Percentiles rank a stretch among this genome's conserved stretches.
Conservation (phyloP, 2,329 filamentous ascomycete species). For the Clonostachys sp. region DNA sequence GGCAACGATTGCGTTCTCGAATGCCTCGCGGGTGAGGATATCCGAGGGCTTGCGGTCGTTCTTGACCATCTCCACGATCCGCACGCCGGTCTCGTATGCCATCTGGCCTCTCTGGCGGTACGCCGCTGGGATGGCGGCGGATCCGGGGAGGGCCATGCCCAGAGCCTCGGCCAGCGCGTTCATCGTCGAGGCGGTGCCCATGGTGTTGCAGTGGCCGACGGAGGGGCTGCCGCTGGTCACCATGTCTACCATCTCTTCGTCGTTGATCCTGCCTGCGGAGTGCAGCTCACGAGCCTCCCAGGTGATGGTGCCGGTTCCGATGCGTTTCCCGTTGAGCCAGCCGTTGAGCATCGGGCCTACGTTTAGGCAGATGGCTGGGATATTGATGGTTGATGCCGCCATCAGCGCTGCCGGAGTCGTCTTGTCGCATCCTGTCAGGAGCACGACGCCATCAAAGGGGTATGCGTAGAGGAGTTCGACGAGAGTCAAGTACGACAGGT, state of each 20-base stretch:
- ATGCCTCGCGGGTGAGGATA: slow-evolving; percentile 48
- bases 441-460: slow-evolving; percentile 43
- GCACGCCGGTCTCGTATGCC: slow-evolving; percentile 41
- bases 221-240: slow-evolving; percentile 10
- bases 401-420: slow-evolving; percentile 45
- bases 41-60: slow-evolving; percentile 44
- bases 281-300: slow-evolving; percentile 44
- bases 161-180: slow-evolving; percentile 46
- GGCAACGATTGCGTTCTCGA: slow-evolving; percentile 50
- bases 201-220: slow-evolving; percentile 45
- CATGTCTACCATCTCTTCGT: slow-evolving; percentile 37
- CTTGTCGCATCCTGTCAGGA: slow-evolving; percentile 48
- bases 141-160: slow-evolving; percentile 46
- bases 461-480: slow-evolving; percentile 43
- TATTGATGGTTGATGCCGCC: slow-evolving; percentile 46
- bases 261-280: slow-evolving; percentile 37
- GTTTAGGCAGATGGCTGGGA: slow-evolving; percentile 45
- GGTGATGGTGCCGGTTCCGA: slow-evolving; percentile 38
- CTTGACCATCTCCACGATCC: slow-evolving; percentile 44
- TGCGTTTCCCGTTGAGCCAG: slow-evolving; percentile 29
- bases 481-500: slow-evolving; percentile 39
- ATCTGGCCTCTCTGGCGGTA: slow-evolving; percentile 41
- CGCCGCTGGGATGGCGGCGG: slow-evolving; percentile 43
- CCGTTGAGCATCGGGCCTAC: slow-evolving; percentile 49
- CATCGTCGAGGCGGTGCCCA: slow-evolving; percentile 50